phyloP scores from a whole-genome alignment of 1,139 yeast genomes.

The Suhomyces atakaporum region DNA sequence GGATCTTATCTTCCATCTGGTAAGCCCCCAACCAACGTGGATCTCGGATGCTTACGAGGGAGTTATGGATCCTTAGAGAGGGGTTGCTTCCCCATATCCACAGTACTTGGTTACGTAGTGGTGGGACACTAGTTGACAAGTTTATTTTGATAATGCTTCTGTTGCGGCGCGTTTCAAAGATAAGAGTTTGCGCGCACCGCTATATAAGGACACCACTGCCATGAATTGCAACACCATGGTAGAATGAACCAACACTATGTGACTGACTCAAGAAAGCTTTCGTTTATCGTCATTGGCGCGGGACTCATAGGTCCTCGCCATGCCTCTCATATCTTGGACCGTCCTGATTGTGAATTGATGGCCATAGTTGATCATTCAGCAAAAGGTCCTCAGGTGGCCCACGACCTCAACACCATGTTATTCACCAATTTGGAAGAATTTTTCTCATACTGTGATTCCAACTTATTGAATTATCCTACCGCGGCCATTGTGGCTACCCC shows the following conservation, averaged over 20 bases:
- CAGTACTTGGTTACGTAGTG: not conserved
- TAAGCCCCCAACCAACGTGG: not conserved
- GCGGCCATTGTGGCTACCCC: constrained; percentile 50
- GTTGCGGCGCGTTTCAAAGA: constrained; percentile 1
- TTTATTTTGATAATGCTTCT: not conserved
- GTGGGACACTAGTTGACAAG: too few relatives aligned
- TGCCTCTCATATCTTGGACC: constrained; percentile 23
- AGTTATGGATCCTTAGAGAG: not conserved
- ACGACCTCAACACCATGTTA: constrained; percentile 26
- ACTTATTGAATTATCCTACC: constrained; percentile 31
- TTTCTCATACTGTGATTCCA: constrained; percentile 29
- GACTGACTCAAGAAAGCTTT: constrained; percentile 11
- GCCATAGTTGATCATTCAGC: constrained; percentile 44
- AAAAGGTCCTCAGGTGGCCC: constrained; percentile 39
- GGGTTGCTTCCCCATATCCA: too few relatives aligned
- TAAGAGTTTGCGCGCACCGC: constrained; percentile 1
- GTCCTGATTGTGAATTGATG: constrained; percentile 32
- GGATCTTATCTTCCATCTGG: constrained; percentile 5
- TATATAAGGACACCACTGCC: not conserved
- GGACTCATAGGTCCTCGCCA: constrained; percentile 30
- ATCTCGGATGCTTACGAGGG: not conserved
- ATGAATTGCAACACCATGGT: not conserved
- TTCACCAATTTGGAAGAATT: constrained; percentile 31
- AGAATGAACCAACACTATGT: constrained; percentile 15
- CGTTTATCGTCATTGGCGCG: constrained; percentile 25